Conservation (phyloP, 306 rosid genomes). For the Adenanthera pavonina region DNA sequence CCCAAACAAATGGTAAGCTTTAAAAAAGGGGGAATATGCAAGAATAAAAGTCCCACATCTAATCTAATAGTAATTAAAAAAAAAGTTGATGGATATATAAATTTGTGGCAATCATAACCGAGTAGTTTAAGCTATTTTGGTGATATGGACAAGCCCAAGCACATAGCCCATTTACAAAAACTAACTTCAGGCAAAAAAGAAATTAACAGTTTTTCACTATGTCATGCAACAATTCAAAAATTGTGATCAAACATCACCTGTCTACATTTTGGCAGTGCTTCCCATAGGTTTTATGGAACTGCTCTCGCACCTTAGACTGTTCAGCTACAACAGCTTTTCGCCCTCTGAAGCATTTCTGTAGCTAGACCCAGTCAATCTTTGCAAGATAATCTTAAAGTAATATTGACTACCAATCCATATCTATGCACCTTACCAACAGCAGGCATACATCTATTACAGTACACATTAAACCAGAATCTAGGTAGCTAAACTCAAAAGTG, state of each 20-base stretch:
- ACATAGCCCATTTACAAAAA: too few relatives aligned
- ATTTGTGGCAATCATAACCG: too few relatives aligned
- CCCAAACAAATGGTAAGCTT: too few relatives aligned
- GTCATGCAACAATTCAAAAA: slow-evolving; percentile 23
- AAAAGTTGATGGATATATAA: too few relatives aligned
- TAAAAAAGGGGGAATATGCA: too few relatives aligned
- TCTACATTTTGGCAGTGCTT: slow-evolving; percentile 65
- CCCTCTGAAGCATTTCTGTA: slow-evolving; percentile 99
- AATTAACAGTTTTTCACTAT: slow-evolving; percentile 15
- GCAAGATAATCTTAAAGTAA: slow-evolving; percentile 32
- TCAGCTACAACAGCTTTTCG: slow-evolving; percentile 69
- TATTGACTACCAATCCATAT: slow-evolving; percentile 12
- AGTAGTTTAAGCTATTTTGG: too few relatives aligned
- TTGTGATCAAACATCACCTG: slow-evolving; percentile 59
- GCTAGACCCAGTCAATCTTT: slow-evolving; percentile 63
- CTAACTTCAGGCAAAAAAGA: not conserved
- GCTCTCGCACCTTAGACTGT: slow-evolving; percentile 69
- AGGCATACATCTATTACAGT: slow-evolving; percentile 16
- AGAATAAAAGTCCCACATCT: too few relatives aligned
- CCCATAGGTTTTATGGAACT: slow-evolving; percentile 66
- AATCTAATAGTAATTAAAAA: too few relatives aligned
- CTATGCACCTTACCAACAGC: slow-evolving; percentile 25
- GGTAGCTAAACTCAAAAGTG: slow-evolving; percentile 34
- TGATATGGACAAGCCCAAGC: too few relatives aligned
- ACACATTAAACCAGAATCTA: slow-evolving; percentile 31